Evolutionary conservation across 2,329 filamentous ascomycete species (phyloP), one percentile per base, ranked within the genome.

Genomic region (Rugonectria rugulosa): DNA sequence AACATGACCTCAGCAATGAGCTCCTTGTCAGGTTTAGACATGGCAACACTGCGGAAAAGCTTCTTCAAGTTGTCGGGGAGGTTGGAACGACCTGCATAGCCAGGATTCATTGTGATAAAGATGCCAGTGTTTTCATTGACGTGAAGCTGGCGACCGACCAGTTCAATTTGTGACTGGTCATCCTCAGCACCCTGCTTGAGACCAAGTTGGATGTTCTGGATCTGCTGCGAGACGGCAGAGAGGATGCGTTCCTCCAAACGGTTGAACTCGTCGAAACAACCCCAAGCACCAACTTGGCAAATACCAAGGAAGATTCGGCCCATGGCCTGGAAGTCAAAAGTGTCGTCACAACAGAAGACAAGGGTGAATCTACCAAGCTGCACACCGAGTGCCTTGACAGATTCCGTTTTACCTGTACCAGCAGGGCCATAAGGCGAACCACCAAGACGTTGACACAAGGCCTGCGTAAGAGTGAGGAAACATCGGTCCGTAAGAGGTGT

Each of bases 71-170:
- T 99, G 77, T 99, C 95, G 2, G 95, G 95, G 69, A 99, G 79
- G 76, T 99, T 99, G 44, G 95, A 99, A 75, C 95, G 91, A 53
- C 95, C 95, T 48, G 95, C 95, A 76, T 99, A 99, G 47, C 95
- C 95, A 73, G 95, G 95, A 74, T 99, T 99, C 96, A 99, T 99
- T 32, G 95, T 99, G 73, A 99, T 99, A 80, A 99, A 99, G 72
- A 99, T 95, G 66, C 95, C 95, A 45, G 96, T 98, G 72, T 97
- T 96, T 58, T 84, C 82, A 69, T 97, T 96, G 64, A 99, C 95
- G 60, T 83, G 86, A 42, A 99, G 83, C 65, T 96, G 92, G 51
- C 95, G 90, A 43, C 94, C 94, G 49, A 98, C 90, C 17, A 99
- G 81, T 73, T 99, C 95, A 65, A 99, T 98, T 71, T 97, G 90